These are phyloP conservation scores for Cryptosporidium xiaoi DNA, from an alignment of 169 alveolate species.

Conservation along the genomic window DNA sequence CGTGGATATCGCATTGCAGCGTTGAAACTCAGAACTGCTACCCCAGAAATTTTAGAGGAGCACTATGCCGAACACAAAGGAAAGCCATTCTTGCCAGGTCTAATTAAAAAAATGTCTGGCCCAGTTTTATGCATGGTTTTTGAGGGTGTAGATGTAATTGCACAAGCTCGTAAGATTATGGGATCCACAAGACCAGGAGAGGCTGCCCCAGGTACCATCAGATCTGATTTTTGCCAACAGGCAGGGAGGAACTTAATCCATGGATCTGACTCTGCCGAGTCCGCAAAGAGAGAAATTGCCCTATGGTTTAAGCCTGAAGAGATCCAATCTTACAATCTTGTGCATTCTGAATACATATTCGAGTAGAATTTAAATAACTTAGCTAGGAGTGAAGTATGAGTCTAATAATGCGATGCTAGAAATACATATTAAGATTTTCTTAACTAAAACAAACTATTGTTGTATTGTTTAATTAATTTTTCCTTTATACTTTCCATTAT, in stretches of 20 bases:
- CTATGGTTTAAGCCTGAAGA: slow-evolving; percentile 96
- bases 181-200: slow-evolving; percentile 95
- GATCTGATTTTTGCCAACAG: slow-evolving; percentile 95
- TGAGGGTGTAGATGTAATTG: slow-evolving; percentile 96
- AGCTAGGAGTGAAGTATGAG: neutral
- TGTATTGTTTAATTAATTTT: slow-evolving; percentile 40
- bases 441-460: slow-evolving; percentile 24
- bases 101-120: slow-evolving; percentile 92
- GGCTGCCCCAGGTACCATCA: slow-evolving; percentile 92
- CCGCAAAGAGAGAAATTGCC: slow-evolving; percentile 93
- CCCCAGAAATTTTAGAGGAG: slow-evolving; percentile 88
- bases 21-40: slow-evolving; percentile 89
- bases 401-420: neutral
- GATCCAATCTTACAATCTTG: slow-evolving; percentile 83
- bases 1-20: slow-evolving; percentile 96
- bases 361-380: slow-evolving; percentile 3
- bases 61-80: slow-evolving; percentile 95
- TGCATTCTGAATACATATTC: slow-evolving; percentile 47
- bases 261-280: slow-evolving; percentile 94
- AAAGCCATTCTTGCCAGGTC: slow-evolving; percentile 93
- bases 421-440: neutral
- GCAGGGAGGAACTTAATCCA: slow-evolving; percentile 94
- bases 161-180: slow-evolving; percentile 93
- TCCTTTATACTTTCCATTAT: neutral
- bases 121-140: slow-evolving; percentile 98